phyloP scores from a whole-genome alignment of 768 basidiomycete genomes.

The Trametes maxima region DNA sequence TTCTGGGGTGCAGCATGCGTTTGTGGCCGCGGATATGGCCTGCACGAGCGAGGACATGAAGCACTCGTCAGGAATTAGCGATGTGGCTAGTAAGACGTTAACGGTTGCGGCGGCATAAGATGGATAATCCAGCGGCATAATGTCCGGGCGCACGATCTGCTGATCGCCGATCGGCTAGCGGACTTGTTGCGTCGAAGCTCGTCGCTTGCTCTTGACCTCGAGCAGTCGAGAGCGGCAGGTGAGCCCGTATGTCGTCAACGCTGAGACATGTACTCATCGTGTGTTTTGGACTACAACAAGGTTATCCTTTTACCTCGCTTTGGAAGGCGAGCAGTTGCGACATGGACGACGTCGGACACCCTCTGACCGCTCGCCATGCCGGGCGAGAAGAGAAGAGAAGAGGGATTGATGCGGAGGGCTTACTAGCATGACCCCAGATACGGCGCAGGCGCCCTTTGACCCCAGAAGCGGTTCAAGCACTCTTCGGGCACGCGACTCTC shows the following conservation, averaged over 20 bases:
- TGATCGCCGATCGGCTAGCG: slow-evolving; percentile 8
- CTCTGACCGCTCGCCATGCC: background rate
- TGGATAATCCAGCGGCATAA: background rate
- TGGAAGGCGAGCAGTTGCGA: background rate
- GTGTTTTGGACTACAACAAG: background rate
- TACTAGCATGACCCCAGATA: no score
- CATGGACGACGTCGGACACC: background rate
- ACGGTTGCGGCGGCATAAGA: background rate
- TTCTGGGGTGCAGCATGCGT: background rate
- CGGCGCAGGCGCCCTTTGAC: no score
- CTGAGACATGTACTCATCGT: background rate
- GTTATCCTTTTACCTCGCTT: background rate
- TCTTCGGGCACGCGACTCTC: no score
- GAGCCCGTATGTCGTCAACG: background rate
- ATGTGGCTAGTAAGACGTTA: background rate
- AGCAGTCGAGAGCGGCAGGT: background rate
- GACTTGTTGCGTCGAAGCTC: slow-evolving; percentile 2
- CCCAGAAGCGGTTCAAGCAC: no score
- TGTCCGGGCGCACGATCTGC: background rate
- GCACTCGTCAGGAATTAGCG: background rate
- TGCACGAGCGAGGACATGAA: background rate
- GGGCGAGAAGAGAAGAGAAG: background rate
- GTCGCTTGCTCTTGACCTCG: background rate
- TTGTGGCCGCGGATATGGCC: background rate
- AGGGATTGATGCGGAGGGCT: slow-evolving; percentile 1